Evolutionary conservation across 768 basidiomycete species (phyloP).

Genomic region (Agaricus subrufescens): DNA sequence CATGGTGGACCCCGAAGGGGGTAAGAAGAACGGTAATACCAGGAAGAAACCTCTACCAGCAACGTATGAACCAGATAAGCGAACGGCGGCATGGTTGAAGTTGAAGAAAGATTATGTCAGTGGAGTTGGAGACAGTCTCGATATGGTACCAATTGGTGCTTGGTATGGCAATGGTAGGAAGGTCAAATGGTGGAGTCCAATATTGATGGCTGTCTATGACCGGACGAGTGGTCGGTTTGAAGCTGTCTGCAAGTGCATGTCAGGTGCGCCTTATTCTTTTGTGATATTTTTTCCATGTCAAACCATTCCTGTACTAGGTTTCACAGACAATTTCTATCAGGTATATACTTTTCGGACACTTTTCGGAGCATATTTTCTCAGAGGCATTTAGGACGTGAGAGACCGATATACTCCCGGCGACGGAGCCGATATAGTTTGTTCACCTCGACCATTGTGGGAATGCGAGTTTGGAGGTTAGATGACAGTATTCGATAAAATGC

Average conservation of each 20-base stretch:
- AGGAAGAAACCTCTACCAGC: conserved; percentile 70
- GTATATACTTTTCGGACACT: conserved; percentile 25
- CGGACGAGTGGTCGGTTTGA: conserved; percentile 54
- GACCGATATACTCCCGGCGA: conserved; percentile 60
- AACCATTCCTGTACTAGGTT: conserved; percentile 43
- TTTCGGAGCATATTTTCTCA: background rate
- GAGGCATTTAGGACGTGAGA: conserved; percentile 44
- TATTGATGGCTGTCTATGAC: conserved; percentile 77
- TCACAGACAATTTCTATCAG: conserved; percentile 81
- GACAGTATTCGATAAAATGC: background rate
- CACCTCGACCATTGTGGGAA: conserved; percentile 48
- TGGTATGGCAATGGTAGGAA: conserved; percentile 92
- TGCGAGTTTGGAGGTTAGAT: conserved; percentile 59
- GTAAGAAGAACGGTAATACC: conserved; percentile 22
- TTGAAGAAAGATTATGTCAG: conserved; percentile 90
- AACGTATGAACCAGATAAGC: conserved; percentile 87
- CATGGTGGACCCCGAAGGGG: conserved; percentile 24
- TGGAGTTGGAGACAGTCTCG: conserved; percentile 71
- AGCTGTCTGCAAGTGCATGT: conserved; percentile 90
- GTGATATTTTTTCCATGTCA: background rate
- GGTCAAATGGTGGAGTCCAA: conserved; percentile 88
- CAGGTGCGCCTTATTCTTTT: conserved; percentile 39
- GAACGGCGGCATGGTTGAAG: conserved; percentile 86
- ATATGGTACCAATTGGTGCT: conserved; percentile 70
- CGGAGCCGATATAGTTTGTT: conserved; percentile 33